phyloP scores from a whole-genome alignment of 2,329 filamentous ascomycete species.

The Penicillium verrucosum region DNA sequence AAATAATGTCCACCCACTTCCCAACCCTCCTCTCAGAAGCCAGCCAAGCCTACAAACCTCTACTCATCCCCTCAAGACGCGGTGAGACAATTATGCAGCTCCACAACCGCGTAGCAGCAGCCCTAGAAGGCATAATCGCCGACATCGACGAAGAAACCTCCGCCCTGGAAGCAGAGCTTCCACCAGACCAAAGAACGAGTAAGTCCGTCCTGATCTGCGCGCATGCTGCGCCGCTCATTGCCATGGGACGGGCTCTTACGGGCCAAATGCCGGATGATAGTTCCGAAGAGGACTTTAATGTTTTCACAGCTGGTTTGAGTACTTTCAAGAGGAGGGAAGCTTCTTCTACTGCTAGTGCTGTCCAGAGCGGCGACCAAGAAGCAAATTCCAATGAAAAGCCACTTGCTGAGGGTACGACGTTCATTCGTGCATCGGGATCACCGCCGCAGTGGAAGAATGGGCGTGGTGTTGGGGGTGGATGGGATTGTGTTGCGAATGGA shows the following conservation, averaged over 20 bases:
- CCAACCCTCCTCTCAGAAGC: constrained; percentile 39
- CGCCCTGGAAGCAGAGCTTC: constrained; percentile 46
- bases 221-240: constrained; percentile 87
- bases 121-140: constrained; percentile 66
- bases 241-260: constrained; percentile 77
- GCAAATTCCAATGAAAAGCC: background rate
- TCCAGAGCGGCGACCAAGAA: constrained; percentile 26
- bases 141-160: constrained; percentile 61
- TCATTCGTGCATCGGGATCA: constrained; percentile 17
- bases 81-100: constrained; percentile 79
- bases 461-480: constrained; percentile 68
- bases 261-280: constrained; percentile 70
- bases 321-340: constrained; percentile 55
- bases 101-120: constrained; percentile 72
- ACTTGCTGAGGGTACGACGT: constrained; percentile 31
- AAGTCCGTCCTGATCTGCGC: constrained; percentile 73
- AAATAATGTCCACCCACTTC: constrained; percentile 65
- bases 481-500: constrained; percentile 75
- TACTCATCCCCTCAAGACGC: constrained; percentile 64
- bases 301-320: constrained; percentile 78
- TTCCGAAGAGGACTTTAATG: constrained; percentile 74
- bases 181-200: constrained; percentile 50
- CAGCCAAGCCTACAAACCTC: constrained; percentile 51
- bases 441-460: constrained; percentile 55
- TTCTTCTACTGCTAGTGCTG: constrained; percentile 16